These are phyloP conservation scores for Ceratorhiza oryzae-sativae DNA, from an alignment of 1,284 basidiomycete species.

Conservation along the genomic window DNA sequence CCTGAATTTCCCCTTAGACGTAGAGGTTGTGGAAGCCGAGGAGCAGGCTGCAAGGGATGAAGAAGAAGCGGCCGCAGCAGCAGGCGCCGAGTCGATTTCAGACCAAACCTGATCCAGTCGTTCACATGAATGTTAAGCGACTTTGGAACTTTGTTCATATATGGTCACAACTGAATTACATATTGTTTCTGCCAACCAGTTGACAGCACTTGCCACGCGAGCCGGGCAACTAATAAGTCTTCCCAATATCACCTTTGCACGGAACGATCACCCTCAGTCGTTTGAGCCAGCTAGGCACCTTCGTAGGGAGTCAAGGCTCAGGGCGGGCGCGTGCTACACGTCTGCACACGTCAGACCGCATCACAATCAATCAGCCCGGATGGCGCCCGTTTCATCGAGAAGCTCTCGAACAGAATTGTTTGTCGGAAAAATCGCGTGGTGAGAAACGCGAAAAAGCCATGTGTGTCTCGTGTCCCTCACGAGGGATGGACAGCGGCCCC, in stretches of 20 bases:
- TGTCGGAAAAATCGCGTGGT: slow-evolving; percentile 25
- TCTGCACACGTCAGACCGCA: slow-evolving; percentile 21
- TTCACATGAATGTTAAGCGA: slow-evolving; percentile 18
- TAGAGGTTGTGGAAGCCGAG: slow-evolving; percentile 91
- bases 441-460: slow-evolving; percentile 32
- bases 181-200: not conserved
- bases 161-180: slow-evolving; percentile 6
- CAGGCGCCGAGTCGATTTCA: not conserved
- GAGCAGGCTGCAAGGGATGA: slow-evolving; percentile 56
- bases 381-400: slow-evolving; percentile 28
- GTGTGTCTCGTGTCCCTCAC: slow-evolving; percentile 36
- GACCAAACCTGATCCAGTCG: slow-evolving; percentile 29
- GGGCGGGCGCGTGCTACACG: slow-evolving; percentile 18
- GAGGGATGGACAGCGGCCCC: slow-evolving; percentile 28
- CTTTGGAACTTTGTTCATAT: slow-evolving; percentile 15
- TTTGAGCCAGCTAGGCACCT: not conserved
- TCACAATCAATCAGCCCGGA: slow-evolving; percentile 37
- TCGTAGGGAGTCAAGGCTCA: slow-evolving; percentile 22
- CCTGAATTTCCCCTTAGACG: slow-evolving; percentile 93
- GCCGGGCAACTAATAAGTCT: not conserved
- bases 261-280: not conserved
- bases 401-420: slow-evolving; percentile 19
- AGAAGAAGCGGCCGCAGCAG: slow-evolving; percentile 42
- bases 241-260: not conserved
- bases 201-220: not conserved